Evolutionary conservation across 192 early-diverging fungal species (phyloP), one percentile per base, ranked within the genome.

Genomic region (Podila horticola): DNA sequence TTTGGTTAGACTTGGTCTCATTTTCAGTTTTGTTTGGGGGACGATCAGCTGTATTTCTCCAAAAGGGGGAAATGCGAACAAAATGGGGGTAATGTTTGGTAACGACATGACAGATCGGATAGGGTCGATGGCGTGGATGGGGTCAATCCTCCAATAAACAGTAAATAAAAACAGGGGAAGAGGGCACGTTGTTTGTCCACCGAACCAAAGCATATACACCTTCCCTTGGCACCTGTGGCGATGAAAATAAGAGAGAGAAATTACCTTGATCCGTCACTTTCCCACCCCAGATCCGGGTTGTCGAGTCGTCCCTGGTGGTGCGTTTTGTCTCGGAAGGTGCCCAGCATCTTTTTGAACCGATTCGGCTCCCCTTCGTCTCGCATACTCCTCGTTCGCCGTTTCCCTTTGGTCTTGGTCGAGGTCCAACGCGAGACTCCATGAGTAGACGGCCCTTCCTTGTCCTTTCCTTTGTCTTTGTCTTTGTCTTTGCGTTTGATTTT

Each of bases 221-320:
- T 3, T 12, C 12, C 38, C 38, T 41, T 41, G 38, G 41, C 15
- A 17, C 41, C 11, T 26, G 30, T 52, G 67, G 41, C 2, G 19
- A 52, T 61, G 26, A 33, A 17, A n/a, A 38, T 2, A 19, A 41
- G 20, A 17, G 11, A 11, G 5, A 7, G 5, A 48, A 9, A 12
- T 33, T 70, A 70, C 64, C 64, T 72, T 20, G 69, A 79, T 63
- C 76, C 69, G 33, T 71, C 76, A 19, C 55, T 79, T 26, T 72
- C 70, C 64, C 65, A 79, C 26, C 51, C 70, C 10, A 72, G 59
- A 28, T 79, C 76, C 5, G 76, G 58, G 31, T 67, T 58, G 22
- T 72, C 70, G 6, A 66, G 17, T 19, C 7, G n/a, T 30, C 66
- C 64, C 17, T 71, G 55, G 62, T 67, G 20, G 13, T 63, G 60